Percentiles rank a stretch among this genome's conserved stretches.
These are phyloP conservation scores for Acanthochlamys bracteata DNA, from an alignment of 106 monocot genomes.

Conservation along the genomic window DNA sequence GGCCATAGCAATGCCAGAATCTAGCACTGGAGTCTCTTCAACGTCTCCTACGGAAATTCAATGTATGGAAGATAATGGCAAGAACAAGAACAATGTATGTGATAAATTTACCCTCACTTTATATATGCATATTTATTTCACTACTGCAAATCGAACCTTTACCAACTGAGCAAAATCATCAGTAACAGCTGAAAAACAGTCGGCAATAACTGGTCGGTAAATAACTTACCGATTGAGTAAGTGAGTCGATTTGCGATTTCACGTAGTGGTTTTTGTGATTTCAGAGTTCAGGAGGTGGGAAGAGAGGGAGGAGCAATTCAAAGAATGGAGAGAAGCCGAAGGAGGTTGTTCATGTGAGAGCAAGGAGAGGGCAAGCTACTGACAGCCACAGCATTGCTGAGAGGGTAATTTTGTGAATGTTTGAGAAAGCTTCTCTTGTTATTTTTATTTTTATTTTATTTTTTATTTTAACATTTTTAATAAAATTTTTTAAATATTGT, in stretches of 20 bases:
- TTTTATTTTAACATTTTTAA: too few species aligned
- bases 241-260: neutral
- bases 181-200: too few species aligned
- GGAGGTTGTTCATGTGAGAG: slow-evolving; percentile 60
- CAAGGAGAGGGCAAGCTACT: slow-evolving; percentile 71
- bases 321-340: slow-evolving; percentile 32
- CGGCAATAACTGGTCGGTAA: too few species aligned
- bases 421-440: too few species aligned
- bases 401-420: slow-evolving; percentile 36
- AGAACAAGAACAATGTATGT: slow-evolving; percentile 21
- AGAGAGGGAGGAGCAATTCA: slow-evolving; percentile 13
- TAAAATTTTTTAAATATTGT: too few species aligned
- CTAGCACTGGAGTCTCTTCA: slow-evolving; percentile 9
- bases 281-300: slow-evolving; percentile 10
- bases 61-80: neutral
- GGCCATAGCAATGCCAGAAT: neutral
- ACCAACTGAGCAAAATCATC: too few species aligned
- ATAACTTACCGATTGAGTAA: too few species aligned
- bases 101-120: neutral
- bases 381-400: slow-evolving; percentile 73
- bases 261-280: neutral
- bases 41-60: neutral
- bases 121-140: too few species aligned
- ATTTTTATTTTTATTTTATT: too few species aligned
- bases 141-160: too few species aligned